Evolutionary conservation across 352 stramenopile species (phyloP).

Genomic region (Globisporangium rhizosaccharum): DNA sequence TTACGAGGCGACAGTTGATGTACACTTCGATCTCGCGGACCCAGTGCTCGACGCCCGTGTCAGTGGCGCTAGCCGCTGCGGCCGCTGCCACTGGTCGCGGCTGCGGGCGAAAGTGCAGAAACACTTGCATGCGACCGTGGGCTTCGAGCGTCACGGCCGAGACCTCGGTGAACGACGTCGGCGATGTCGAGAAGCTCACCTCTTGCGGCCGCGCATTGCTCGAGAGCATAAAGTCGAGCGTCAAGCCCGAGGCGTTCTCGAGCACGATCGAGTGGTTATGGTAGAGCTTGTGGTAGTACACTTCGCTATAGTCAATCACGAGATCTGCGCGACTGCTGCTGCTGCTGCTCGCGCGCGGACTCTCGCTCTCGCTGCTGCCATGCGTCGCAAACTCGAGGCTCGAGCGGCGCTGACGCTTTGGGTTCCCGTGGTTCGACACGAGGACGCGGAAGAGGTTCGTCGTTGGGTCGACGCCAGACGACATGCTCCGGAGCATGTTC

Average conservation of each 20-base stretch:
- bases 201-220: constrained; percentile 76
- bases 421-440: constrained; percentile 65
- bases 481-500: constrained; percentile 80
- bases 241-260: constrained; percentile 81
- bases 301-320: constrained; percentile 80
- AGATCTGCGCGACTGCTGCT: constrained; percentile 18
- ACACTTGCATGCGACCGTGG: constrained; percentile 73
- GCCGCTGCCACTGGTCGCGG: constrained; percentile 22
- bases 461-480: constrained; percentile 51
- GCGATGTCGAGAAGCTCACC: constrained; percentile 78
- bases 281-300: constrained; percentile 88
- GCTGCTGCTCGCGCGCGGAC: constrained; percentile 9
- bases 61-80: not conserved
- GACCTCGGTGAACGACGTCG: constrained; percentile 81
- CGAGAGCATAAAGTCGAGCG: constrained; percentile 82
- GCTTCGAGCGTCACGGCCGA: constrained; percentile 67
- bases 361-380: constrained; percentile 2
- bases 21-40: constrained; percentile 85
- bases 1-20: constrained; percentile 82
- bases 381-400: constrained; percentile 38
- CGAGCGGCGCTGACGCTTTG: constrained; percentile 52
- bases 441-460: constrained; percentile 85
- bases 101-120: constrained; percentile 81
- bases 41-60: constrained; percentile 41
- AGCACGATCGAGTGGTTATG: constrained; percentile 89